A percentile compares a stretch with the other conserved stretches of the same genome.
Conservation (phyloP, 2,329 filamentous ascomycete genomes). For the Xylariaceae sp. region DNA sequence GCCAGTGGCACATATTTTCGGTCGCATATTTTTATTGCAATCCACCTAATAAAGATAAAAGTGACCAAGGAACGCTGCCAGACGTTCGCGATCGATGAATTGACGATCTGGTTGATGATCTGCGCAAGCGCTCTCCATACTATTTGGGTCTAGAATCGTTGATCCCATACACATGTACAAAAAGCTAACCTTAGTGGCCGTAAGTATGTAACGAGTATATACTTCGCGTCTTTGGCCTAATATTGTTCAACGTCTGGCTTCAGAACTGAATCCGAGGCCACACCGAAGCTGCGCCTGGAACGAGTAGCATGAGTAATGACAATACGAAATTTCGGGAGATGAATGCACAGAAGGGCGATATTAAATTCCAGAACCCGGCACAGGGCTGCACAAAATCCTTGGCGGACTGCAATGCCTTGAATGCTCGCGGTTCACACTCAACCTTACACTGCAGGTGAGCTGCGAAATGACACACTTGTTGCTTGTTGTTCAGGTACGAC, state of each 20-base stretch:
- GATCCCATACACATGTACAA: neutral
- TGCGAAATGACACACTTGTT: neutral
- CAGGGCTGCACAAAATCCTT: conserved; percentile 11
- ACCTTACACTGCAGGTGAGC: neutral
- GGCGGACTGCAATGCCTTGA: neutral
- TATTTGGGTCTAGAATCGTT: neutral
- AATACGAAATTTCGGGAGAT: conserved; percentile 1
- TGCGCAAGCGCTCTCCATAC: conserved; percentile 15
- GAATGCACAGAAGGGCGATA: conserved; percentile 10
- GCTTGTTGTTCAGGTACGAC: no score
- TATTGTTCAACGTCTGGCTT: neutral
- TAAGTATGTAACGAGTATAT: neutral
- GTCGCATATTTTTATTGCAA: neutral
- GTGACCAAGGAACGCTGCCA: conserved; percentile 6
- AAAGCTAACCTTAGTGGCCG: neutral
- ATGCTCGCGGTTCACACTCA: neutral
- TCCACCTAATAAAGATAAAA: neutral
- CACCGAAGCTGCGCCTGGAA: neutral
- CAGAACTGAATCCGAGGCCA: neutral
- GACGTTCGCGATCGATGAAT: conserved; percentile 14
- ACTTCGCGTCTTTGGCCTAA: neutral
- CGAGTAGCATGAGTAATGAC: neutral
- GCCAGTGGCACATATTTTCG: neutral
- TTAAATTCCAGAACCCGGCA: conserved; percentile 13
- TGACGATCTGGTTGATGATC: conserved; percentile 26